Percentiles rank a stretch among this genome's conserved stretches.
Conservation (phyloP, 2,329 filamentous ascomycete species). For the Nemania sp. region DNA sequence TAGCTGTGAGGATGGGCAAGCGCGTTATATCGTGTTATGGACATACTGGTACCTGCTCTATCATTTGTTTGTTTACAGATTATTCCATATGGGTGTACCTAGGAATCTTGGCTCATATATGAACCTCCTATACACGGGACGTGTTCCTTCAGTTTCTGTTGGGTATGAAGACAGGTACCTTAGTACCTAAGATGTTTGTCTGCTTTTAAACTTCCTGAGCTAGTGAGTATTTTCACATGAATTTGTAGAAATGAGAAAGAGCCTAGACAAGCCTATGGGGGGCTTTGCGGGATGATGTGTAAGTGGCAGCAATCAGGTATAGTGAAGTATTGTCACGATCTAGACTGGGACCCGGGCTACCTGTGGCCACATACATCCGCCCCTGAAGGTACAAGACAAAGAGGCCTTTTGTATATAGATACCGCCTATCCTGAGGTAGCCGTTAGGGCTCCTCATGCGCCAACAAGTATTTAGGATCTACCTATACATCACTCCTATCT, state of each 20-base stretch:
- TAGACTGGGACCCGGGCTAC: no score
- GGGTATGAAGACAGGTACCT: neutral
- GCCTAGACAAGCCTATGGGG: no score
- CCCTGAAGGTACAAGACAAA: no score
- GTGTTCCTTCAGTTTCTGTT: neutral
- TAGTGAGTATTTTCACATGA: no score
- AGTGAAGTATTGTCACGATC: neutral
- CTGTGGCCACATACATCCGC: no score
- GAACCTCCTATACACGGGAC: neutral
- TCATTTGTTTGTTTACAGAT: neutral
- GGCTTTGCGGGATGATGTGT: no score
- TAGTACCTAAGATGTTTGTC: neutral
- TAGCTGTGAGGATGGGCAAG: neutral
- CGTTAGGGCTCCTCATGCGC: no score
- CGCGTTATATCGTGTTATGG: neutral
- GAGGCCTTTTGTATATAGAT: no score
- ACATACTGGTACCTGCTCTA: neutral
- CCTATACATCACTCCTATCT: no score
- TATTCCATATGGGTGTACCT: neutral
- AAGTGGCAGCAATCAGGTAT: neutral
- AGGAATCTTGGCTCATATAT: neutral
- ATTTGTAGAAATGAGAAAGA: no score
- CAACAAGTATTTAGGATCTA: no score
- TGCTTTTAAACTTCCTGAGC: neutral
- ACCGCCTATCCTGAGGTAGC: no score